A percentile compares a stretch with the other conserved stretches of the same genome.
These are phyloP conservation scores for Gaultheria prostrata DNA, from an alignment of 148 eudicot species.

Conservation along the genomic window DNA sequence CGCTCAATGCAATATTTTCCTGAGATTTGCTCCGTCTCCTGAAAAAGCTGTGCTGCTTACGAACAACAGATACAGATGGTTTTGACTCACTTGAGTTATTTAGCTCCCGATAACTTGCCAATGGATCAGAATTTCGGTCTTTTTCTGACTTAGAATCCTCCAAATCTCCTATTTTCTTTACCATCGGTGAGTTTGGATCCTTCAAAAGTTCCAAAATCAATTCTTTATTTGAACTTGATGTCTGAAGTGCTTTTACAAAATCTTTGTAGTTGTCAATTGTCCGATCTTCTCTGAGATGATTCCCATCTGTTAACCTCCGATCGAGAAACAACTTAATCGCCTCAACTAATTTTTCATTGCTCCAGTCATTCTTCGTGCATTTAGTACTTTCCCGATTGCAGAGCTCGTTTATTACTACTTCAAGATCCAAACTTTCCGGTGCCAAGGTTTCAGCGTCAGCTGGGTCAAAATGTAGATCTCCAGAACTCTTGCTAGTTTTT, in stretches of 20 bases:
- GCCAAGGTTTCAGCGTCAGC: constrained; percentile 28
- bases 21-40: constrained; percentile 65
- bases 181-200: constrained; percentile 36
- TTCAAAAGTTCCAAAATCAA: constrained; percentile 37
- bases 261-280: constrained; percentile 30
- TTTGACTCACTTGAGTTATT: constrained; percentile 11
- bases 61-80: constrained; percentile 27
- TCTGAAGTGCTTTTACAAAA: constrained; percentile 43
- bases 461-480: constrained; percentile 43
- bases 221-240: constrained; percentile 41
- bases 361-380: constrained; percentile 29
- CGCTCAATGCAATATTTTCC: constrained; percentile 43
- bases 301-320: constrained; percentile 37
- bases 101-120: constrained; percentile 26
- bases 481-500: constrained; percentile 35
- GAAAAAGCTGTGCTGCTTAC: constrained; percentile 53
- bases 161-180: constrained; percentile 33
- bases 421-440: constrained; percentile 41
- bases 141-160: constrained; percentile 23
- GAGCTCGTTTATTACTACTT: constrained; percentile 51
- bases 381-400: constrained; percentile 33
- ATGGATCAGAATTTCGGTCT: constrained; percentile 32
- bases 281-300: constrained; percentile 26
- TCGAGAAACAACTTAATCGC: constrained; percentile 66
- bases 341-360: constrained; percentile 50